Evolutionary conservation across 2,329 filamentous ascomycete species (phyloP), one percentile per base, ranked within the genome.

Genomic region (Sporothrix brasiliensis): DNA sequence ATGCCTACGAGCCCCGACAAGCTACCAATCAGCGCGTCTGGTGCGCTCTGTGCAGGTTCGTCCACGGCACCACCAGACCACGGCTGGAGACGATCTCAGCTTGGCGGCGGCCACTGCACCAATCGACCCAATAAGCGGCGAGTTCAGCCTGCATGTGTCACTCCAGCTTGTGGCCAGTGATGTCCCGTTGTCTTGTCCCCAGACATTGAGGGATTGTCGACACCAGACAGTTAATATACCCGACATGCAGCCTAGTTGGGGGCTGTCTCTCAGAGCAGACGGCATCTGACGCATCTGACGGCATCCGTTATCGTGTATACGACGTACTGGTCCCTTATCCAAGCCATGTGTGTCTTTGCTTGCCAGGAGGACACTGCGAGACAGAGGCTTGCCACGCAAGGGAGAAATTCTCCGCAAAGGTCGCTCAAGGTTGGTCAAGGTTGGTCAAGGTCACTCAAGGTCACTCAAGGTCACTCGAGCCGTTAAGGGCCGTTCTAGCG

Each of bases 71-170:
- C 47, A 41, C 39, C 66, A 16, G 44, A 14, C 5, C 44, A 6
- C 16, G 3, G 2, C 14, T 14, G 44, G 44, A 19, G 44, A 58
- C 53, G 16, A 39, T 54, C 53, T 30, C 16, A 27, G 27, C 2
- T 39, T 54, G 70, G 65, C 49, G 70, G 65, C 49, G 53, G 70
- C 70, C 49, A 56, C 65, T 44, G 68, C 68, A 58, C 34, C 70
- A 71, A 72, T 72, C 69, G 67, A 65, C 66, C 73, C 73, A 74
- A 73, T 74, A 54, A 70, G 65, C 67, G 61, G 65, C 71, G 41
- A 52, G 67, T 13, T 63, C 44, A 44, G 34, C 54, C 53, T 67
- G 69, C 70, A 71, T 72, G 58, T 67, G 72, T 61, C 56, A 65
- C 69, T 47, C 68, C 72, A 68, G 68, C 70, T 50, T 58, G 24